phyloP scores from a whole-genome alignment of 768 basidiomycete genomes.

The Antrodiella citrinella region DNA sequence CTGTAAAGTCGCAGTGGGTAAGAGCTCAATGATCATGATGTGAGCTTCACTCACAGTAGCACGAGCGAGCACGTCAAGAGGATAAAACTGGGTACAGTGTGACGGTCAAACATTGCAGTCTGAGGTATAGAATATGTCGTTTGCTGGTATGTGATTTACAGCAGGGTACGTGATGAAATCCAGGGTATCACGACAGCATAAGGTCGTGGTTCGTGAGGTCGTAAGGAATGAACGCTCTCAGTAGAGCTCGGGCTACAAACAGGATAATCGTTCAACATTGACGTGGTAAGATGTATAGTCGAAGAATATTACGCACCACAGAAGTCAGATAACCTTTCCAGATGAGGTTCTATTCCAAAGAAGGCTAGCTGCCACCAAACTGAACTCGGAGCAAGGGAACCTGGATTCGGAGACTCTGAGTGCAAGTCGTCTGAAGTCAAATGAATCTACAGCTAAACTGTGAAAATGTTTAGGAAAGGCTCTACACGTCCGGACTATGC shows the following conservation, averaged over 20 bases:
- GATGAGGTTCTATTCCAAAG: not conserved
- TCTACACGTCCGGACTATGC: not conserved
- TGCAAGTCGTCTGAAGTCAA: not conserved
- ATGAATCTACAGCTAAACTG: not conserved
- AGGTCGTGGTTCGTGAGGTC: not conserved
- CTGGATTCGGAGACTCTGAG: not conserved
- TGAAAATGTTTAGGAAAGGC: not conserved
- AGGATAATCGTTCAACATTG: too few species aligned
- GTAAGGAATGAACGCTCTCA: too few species aligned
- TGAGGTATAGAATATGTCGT: not conserved
- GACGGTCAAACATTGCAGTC: not conserved
- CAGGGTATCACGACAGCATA: not conserved
- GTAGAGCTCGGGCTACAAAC: too few species aligned
- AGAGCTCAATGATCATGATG: not conserved
- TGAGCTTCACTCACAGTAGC: not conserved
- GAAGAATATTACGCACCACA: too few species aligned
- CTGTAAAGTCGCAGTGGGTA: slow-evolving; percentile 5
- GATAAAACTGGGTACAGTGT: not conserved
- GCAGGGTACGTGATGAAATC: not conserved
- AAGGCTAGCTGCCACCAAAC: not conserved
- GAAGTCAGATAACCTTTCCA: not conserved
- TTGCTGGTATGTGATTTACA: too few species aligned
- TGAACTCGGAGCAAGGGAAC: not conserved
- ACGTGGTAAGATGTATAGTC: too few species aligned
- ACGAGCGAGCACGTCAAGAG: not conserved